These are phyloP conservation scores for Letharia columbiana DNA, from an alignment of 495 filamentous ascomycete species.

Conservation along the genomic window DNA sequence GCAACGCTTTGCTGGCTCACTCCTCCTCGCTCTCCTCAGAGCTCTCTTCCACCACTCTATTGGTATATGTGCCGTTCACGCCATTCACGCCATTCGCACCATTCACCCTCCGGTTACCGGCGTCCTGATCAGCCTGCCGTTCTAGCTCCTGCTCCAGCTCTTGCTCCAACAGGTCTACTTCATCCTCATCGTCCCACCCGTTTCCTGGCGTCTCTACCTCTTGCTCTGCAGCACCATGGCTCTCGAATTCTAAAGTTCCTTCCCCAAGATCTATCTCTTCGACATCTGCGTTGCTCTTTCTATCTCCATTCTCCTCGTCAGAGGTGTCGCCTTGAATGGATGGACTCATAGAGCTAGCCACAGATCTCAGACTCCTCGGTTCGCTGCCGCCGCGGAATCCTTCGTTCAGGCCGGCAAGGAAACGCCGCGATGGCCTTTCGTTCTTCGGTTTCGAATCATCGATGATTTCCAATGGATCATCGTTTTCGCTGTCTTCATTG, in stretches of 20 bases:
- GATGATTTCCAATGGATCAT: slow-evolving; percentile 23
- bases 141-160: slow-evolving; percentile 25
- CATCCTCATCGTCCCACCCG: slow-evolving; percentile 18
- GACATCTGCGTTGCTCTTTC: slow-evolving; percentile 19
- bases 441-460: slow-evolving; percentile 16
- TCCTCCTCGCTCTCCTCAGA: slow-evolving; percentile 27
- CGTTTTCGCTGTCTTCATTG: slow-evolving; percentile 23
- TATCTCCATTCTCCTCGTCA: slow-evolving; percentile 12
- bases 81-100: neutral
- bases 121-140: slow-evolving; percentile 25
- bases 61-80: neutral
- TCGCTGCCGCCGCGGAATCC: slow-evolving; percentile 17
- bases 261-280: slow-evolving; percentile 22
- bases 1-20: slow-evolving; percentile 9
- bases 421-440: slow-evolving; percentile 16
- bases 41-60: slow-evolving; percentile 20
- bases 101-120: slow-evolving; percentile 8
- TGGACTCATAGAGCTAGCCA: slow-evolving; percentile 27
- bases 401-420: slow-evolving; percentile 17
- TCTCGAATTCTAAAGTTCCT: slow-evolving; percentile 1
- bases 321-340: slow-evolving; percentile 17
- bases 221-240: slow-evolving; percentile 8
- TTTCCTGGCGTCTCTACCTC: slow-evolving; percentile 10
- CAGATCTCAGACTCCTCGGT: slow-evolving; percentile 25
- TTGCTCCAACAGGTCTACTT: slow-evolving; percentile 17